A percentile compares a stretch with the other conserved stretches of the same genome.
phyloP scores from a whole-genome alignment of 257 asterid genomes.

The Fraxinus pennsylvanica region DNA sequence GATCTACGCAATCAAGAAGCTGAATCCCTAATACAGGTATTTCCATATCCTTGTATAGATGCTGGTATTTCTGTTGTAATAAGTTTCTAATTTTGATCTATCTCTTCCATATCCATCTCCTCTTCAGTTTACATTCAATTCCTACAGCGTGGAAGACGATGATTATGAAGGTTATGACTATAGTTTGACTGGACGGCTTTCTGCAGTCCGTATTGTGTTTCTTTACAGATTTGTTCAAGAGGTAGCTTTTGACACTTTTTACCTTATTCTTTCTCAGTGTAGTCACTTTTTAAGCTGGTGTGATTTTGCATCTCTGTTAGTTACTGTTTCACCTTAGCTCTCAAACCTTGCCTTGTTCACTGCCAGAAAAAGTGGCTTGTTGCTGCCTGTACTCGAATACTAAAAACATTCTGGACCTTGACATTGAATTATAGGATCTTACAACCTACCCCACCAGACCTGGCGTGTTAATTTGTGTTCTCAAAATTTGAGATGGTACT shows the following conservation, averaged over 20 bases:
- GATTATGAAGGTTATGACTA: slow-evolving; percentile 92
- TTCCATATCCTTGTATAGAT: slow-evolving; percentile 21
- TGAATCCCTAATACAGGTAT: slow-evolving; percentile 89
- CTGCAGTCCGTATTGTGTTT: slow-evolving; percentile 96
- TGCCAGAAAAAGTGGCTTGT: neutral
- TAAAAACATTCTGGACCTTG: neutral
- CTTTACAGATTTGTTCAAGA: slow-evolving; percentile 94
- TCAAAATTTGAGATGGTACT: neutral
- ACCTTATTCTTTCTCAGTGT: slow-evolving; percentile 2
- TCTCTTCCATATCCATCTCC: slow-evolving; percentile 34
- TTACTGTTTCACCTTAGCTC: neutral
- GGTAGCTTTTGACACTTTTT: slow-evolving; percentile 46
- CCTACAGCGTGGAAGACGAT: slow-evolving; percentile 77
- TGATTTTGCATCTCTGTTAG: slow-evolving; percentile 4
- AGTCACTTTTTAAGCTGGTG: slow-evolving; percentile 15
- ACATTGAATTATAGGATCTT: neutral
- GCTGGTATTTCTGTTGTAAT: neutral
- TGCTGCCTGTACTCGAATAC: neutral
- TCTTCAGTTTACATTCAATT: slow-evolving; percentile 80
- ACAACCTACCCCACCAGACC: neutral
- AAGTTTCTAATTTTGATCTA: slow-evolving; percentile 22
- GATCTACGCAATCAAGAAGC: slow-evolving; percentile 94
- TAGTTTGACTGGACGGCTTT: slow-evolving; percentile 87
- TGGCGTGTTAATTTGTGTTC: neutral
- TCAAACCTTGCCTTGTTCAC: neutral